These are phyloP conservation scores for Aureobasidium sp. DNA, from an alignment of 2,329 filamentous ascomycete species.

Conservation along the genomic window DNA sequence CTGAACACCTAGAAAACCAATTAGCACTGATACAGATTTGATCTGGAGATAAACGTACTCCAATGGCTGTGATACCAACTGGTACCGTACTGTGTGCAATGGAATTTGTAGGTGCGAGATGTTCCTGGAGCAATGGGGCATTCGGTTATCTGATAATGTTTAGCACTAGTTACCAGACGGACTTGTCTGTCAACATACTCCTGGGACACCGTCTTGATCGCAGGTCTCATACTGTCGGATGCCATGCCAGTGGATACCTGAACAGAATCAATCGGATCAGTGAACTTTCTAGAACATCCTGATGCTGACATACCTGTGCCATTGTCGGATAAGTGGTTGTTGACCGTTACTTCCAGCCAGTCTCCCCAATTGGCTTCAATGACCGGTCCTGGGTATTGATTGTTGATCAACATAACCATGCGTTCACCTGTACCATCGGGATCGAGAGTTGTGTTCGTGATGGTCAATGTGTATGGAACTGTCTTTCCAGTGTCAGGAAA, in stretches of 20 bases:
- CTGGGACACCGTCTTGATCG: constrained; percentile 49
- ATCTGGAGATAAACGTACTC: constrained; percentile 21
- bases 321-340: constrained; percentile 45
- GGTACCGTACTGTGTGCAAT: constrained; percentile 20
- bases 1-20: constrained; percentile 11
- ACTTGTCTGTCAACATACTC: constrained; percentile 21
- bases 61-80: constrained; percentile 32
- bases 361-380: constrained; percentile 45
- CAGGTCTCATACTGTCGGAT: constrained; percentile 51
- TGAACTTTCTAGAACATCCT: no score
- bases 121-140: constrained; percentile 59
- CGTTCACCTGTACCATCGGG: constrained; percentile 35
- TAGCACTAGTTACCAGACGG: background rate
- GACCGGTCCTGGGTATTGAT: constrained; percentile 53
- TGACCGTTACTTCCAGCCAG: constrained; percentile 46
- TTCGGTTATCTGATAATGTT: constrained; percentile 23
- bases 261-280: no score
- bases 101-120: constrained; percentile 35
- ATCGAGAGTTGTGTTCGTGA: constrained; percentile 37
- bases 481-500: constrained; percentile 29
- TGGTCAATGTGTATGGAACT: constrained; percentile 35
- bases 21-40: constrained; percentile 17
- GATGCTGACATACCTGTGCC: constrained; percentile 40
- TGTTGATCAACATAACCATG: constrained; percentile 48
- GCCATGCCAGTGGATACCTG: constrained; percentile 51